These are phyloP conservation scores for Fusarium abutilonis DNA, from an alignment of 2,329 filamentous ascomycete species.

Conservation along the genomic window DNA sequence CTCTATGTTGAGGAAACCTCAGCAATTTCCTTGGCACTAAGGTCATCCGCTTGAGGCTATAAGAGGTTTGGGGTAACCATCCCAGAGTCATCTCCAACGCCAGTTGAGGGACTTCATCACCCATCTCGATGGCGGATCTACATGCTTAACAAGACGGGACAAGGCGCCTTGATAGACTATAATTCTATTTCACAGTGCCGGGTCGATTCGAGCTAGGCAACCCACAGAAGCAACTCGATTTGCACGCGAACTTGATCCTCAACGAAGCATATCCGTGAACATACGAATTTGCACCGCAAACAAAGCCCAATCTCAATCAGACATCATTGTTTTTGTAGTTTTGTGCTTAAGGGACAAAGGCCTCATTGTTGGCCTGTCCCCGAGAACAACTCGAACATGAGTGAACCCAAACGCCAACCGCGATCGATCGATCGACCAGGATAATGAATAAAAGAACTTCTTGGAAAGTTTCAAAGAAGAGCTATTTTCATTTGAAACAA, in stretches of 20 bases:
- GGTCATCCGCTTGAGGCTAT: background rate
- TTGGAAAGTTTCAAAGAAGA: conserved; percentile 5
- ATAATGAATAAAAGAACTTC: conserved; percentile 12
- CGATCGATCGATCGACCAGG: conserved; percentile 1
- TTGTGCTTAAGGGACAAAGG: conserved; percentile 8
- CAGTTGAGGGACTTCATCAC: background rate
- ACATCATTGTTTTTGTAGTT: background rate
- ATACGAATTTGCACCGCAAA: background rate
- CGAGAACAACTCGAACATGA: conserved; percentile 1
- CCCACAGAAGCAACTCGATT: background rate
- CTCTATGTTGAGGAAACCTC: background rate
- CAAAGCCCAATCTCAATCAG: background rate
- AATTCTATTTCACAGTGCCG: background rate
- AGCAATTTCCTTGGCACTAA: background rate
- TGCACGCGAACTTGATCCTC: background rate
- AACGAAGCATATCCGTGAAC: background rate
- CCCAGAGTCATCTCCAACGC: background rate
- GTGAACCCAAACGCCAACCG: conserved; percentile 1
- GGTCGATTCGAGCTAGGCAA: background rate
- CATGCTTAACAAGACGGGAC: background rate
- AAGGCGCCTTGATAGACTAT: background rate
- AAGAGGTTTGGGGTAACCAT: background rate
- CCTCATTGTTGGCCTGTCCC: background rate
- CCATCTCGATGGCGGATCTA: background rate
- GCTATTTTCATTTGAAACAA: conserved; percentile 1